Conservation (phyloP, 306 rosid species). For the Fagus sylvatica region DNA sequence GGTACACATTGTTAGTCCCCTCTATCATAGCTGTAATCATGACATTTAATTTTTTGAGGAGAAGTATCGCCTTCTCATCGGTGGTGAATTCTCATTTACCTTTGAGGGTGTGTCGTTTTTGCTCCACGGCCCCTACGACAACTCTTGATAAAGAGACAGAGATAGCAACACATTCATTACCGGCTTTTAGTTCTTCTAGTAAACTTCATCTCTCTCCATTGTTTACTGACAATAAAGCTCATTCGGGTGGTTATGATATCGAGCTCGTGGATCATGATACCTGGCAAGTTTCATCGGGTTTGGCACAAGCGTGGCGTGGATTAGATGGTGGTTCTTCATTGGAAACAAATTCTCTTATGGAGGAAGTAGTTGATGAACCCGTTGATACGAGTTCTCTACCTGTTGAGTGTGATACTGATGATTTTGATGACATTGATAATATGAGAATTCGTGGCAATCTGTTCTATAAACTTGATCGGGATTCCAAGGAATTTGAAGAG, state of each 20-base stretch:
- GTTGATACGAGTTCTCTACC: slow-evolving; percentile 25
- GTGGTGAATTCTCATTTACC: slow-evolving; percentile 24
- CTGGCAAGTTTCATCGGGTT: slow-evolving; percentile 66
- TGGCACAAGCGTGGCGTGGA: slow-evolving; percentile 64
- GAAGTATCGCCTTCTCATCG: slow-evolving; percentile 27
- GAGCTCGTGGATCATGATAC: slow-evolving; percentile 71
- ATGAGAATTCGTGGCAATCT: slow-evolving; percentile 71
- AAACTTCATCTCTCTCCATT: slow-evolving; percentile 51
- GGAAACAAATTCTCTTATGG: slow-evolving; percentile 18
- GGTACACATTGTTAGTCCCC: no score
- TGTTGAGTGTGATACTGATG: slow-evolving; percentile 41
- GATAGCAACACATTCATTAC: slow-evolving; percentile 8
- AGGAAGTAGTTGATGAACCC: slow-evolving; percentile 34
- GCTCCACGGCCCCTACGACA: slow-evolving; percentile 33
- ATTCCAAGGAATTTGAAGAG: slow-evolving; percentile 88
- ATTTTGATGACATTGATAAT: slow-evolving; percentile 72
- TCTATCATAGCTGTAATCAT: slow-evolving; percentile 1
- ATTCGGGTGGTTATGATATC: slow-evolving; percentile 42
- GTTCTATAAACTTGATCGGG: slow-evolving; percentile 72
- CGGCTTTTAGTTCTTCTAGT: slow-evolving; percentile 31
- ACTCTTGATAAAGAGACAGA: slow-evolving; percentile 29
- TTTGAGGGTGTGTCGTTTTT: slow-evolving; percentile 25
- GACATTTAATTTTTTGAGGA: slow-evolving; percentile 37
- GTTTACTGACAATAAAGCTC: slow-evolving; percentile 40
- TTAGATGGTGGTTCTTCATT: slow-evolving; percentile 16